phyloP scores from a whole-genome alignment of 78 protist genomes.

The Cyanophora paradoxa region DNA sequence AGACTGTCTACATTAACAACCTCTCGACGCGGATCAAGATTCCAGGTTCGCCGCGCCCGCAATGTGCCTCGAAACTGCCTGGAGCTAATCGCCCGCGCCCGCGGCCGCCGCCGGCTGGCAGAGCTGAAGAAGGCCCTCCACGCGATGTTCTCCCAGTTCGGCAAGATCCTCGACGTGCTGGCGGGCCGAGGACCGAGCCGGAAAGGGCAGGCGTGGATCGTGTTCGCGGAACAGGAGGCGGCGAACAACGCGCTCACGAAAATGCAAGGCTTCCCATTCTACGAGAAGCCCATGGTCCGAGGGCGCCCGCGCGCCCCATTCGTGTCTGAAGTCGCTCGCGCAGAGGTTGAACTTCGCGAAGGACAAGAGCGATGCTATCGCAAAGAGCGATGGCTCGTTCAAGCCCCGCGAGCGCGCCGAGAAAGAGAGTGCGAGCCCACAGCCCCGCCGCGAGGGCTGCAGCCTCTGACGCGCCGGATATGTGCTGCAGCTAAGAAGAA shows the following conservation, averaged over 20 bases:
- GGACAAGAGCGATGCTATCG: slow-evolving; percentile 74
- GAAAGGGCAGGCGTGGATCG: slow-evolving; percentile 95
- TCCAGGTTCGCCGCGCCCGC: too few relatives aligned
- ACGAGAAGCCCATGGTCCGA: slow-evolving; percentile 70
- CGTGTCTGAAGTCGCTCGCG: not conserved
- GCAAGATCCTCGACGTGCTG: slow-evolving; percentile 65
- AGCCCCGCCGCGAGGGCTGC: slow-evolving; percentile 11
- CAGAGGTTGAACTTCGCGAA: not conserved
- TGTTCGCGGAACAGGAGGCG: slow-evolving; percentile 64
- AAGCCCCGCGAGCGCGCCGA: slow-evolving; percentile 6
- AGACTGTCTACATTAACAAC: slow-evolving; percentile 85
- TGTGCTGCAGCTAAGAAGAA: not conserved
- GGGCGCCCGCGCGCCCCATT: not conserved
- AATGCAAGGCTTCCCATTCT: slow-evolving; percentile 77
- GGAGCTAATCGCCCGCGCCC: not conserved
- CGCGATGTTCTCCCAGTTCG: slow-evolving; percentile 52
- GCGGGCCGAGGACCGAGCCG: slow-evolving; percentile 65
- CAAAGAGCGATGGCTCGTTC: slow-evolving; percentile 77
- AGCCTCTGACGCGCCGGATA: slow-evolving; percentile 11
- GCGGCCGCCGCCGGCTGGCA: not conserved
- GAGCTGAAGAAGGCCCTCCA: slow-evolving; percentile 48
- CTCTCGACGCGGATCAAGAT: slow-evolving; percentile 15
- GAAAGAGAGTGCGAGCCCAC: not conserved
- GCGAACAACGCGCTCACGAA: slow-evolving; percentile 73
- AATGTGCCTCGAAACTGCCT: too few relatives aligned